Percentiles rank a stretch among this genome's conserved stretches.
phyloP scores from a whole-genome alignment of 2,329 filamentous ascomycete species.

The Monilinia fructigena region DNA sequence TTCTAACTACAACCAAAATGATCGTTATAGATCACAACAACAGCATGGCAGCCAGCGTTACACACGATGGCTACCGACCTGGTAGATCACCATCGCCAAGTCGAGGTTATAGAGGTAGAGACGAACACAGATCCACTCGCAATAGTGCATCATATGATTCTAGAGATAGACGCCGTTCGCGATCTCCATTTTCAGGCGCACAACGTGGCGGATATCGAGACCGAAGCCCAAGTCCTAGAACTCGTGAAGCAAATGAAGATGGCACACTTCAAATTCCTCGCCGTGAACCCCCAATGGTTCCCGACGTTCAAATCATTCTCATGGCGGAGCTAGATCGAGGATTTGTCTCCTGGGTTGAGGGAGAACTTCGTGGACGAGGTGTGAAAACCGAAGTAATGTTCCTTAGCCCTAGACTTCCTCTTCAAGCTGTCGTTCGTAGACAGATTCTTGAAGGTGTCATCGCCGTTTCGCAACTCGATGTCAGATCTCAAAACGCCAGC shows the following conservation, averaged over 20 bases:
- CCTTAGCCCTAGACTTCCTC: conserved; percentile 71
- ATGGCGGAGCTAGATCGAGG: conserved; percentile 74
- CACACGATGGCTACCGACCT: conserved; percentile 59
- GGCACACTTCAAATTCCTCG: conserved; percentile 69
- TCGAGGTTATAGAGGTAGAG: conserved; percentile 25
- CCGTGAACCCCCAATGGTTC: conserved; percentile 71
- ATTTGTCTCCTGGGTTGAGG: conserved; percentile 81
- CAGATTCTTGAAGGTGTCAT: conserved; percentile 88
- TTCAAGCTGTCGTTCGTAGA: conserved; percentile 75
- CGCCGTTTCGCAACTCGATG: conserved; percentile 75
- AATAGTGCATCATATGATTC: conserved; percentile 35
- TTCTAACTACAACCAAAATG: conserved; percentile 45
- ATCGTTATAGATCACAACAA: conserved; percentile 40
- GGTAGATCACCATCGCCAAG: conserved; percentile 30
- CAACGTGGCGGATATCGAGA: conserved; percentile 58
- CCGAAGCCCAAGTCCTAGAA: conserved; percentile 67
- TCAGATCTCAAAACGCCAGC: conserved; percentile 64
- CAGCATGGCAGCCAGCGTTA: conserved; percentile 45
- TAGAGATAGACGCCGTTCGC: conserved; percentile 58
- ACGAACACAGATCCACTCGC: conserved; percentile 30
- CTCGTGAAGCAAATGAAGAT: conserved; percentile 55
- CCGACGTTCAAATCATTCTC: conserved; percentile 85
- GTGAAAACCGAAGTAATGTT: conserved; percentile 78
- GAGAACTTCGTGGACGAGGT: conserved; percentile 67
- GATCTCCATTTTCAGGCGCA: conserved; percentile 57